Base-by-base conservation (phyloP, 2,329 filamentous ascomycete genomes). In the Penicillium sp. region DNA sequence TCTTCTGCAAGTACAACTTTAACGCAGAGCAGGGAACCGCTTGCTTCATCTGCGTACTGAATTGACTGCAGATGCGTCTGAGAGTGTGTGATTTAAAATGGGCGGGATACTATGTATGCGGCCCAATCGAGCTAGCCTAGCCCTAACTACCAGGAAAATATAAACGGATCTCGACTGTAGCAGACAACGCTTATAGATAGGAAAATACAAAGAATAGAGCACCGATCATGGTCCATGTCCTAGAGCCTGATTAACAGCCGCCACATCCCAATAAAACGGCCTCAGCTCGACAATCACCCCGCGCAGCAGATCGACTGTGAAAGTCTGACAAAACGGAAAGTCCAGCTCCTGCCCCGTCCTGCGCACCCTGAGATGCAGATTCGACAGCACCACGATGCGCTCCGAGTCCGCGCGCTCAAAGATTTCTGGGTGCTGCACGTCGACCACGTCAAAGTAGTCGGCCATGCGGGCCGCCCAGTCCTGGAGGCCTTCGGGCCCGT, bases 221-320 rank as follows among this genome's bases (percentile, higher is more conserved):
- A 30, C 24, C n/a, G 14, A 50, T 50, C 47, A 50, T 18, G 33
- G 30, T 26, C 30, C 47, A 40, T 50, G 30, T 21, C 47, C 47
- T 18, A 50, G 21, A 21, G 47, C 47, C 47, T 40, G 21, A 50
- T 50, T 50, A 28, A 50, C 47, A 18, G 12, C 16, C 35, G 63
- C 62, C 1, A 73, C 69, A 57, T 74, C 67, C 71, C 72, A 73
- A 46, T 74, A 73, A 55, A 72, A 74, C 1, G 70, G 64, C 52
- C 62, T 64, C 0, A 73, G 66, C 23, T 66, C 62, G 12, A 60
- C 60, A 23, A 74, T 68, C 11, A 64, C 59, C 1, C 68, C 70
- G 7, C 64, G 66, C 18, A 68, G 66, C 14, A 69, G 46, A 58
- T 73, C 70, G 30, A 74, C 66, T 9, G 61, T 68, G 6, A 72